These are phyloP conservation scores for Solanum paucissectum DNA, from an alignment of 257 asterid species.

Conservation along the genomic window DNA sequence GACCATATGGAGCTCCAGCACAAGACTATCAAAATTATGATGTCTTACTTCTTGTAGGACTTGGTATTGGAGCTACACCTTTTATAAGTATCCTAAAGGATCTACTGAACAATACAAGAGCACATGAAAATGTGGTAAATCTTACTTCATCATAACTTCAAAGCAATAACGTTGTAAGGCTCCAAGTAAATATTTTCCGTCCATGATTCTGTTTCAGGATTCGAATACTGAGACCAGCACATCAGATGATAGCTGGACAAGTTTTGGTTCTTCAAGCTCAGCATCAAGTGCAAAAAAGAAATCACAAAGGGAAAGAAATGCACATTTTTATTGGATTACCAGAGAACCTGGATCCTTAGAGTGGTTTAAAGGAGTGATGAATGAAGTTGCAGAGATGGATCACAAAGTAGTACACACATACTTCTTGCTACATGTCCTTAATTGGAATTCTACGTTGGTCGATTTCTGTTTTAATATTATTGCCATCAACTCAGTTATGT, in stretches of 20 bases:
- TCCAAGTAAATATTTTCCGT: not conserved
- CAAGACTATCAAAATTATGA: constrained; percentile 80
- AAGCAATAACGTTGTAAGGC: not conserved
- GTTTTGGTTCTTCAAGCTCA: constrained; percentile 46
- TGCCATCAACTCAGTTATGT: not conserved
- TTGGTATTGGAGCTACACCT: constrained; percentile 92
- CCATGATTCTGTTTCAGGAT: constrained; percentile 28
- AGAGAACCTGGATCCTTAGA: constrained; percentile 87
- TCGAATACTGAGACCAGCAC: constrained; percentile 50
- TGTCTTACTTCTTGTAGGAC: constrained; percentile 75
- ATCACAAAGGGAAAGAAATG: constrained; percentile 33
- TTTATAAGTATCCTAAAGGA: constrained; percentile 85
- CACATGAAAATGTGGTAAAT: constrained; percentile 25
- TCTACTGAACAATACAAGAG: constrained; percentile 54
- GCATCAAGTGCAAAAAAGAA: constrained; percentile 43
- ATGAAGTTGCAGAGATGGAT: constrained; percentile 91
- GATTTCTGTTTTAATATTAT: not conserved
- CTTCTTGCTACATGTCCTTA: not conserved
- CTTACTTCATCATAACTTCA: not conserved
- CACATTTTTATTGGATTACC: constrained; percentile 86
- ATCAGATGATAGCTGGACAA: constrained; percentile 66
- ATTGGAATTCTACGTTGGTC: not conserved
- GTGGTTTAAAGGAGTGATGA: constrained; percentile 95
- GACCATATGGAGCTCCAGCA: constrained; percentile 96
- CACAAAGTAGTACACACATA: constrained; percentile 37